phyloP scores from a whole-genome alignment of 139 green algal genomes.

The Tetradesmus lagerheimii region DNA sequence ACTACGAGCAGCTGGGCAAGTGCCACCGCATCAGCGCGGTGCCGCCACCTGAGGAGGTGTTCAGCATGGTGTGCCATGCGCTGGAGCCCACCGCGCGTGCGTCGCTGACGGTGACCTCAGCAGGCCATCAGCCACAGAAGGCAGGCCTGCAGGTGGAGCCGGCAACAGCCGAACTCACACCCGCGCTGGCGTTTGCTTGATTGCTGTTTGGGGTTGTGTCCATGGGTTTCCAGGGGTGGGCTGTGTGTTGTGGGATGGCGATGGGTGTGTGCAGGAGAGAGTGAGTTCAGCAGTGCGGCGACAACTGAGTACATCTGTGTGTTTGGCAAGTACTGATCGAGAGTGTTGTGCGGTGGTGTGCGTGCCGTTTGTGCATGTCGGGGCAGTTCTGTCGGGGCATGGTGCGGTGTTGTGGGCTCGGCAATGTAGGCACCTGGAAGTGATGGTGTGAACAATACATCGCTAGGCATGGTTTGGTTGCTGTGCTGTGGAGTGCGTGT shows the following conservation, averaged over 20 bases:
- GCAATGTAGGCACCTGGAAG: not conserved
- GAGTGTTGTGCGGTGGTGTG: not conserved
- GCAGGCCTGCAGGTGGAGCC: not conserved
- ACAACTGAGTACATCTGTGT: not conserved
- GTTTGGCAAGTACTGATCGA: not conserved
- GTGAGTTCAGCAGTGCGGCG: too few species aligned
- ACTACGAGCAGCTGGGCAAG: slow-evolving; percentile 84
- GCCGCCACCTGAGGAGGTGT: slow-evolving; percentile 51
- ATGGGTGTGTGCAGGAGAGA: too few species aligned
- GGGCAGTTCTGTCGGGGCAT: not conserved
- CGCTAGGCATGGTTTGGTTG: not conserved
- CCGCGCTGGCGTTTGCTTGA: slow-evolving; percentile 29
- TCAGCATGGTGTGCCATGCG: slow-evolving; percentile 31
- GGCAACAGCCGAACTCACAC: not conserved
- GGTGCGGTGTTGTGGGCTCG: not conserved
- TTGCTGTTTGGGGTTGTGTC: not conserved
- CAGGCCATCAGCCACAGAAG: not conserved
- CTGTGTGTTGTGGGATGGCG: too few species aligned
- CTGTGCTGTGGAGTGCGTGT: not conserved
- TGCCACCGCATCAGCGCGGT: slow-evolving; percentile 48
- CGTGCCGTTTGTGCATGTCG: not conserved
- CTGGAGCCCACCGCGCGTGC: slow-evolving; percentile 15
- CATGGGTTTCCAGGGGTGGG: too few species aligned
- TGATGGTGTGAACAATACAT: not conserved
- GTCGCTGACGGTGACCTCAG: not conserved